Evolutionary conservation across 1,139 yeast genomes (phyloP).

Genomic region (Suhomyces choctaworum): DNA sequence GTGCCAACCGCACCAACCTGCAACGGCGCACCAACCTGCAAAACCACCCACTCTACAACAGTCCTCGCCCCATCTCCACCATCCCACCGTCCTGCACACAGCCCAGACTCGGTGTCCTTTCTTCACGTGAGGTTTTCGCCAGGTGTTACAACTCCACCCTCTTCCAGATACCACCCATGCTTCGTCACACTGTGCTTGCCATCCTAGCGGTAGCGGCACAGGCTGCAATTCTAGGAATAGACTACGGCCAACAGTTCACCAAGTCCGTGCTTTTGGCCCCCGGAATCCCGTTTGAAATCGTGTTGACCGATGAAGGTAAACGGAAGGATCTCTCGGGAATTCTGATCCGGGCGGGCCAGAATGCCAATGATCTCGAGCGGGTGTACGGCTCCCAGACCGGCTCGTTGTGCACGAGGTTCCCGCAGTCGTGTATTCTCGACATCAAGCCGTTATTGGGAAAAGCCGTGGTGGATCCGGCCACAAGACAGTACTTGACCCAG

Average conservation of each 20-base stretch:
- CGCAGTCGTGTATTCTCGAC: slow-evolving; percentile 66
- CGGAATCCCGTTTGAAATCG: slow-evolving; percentile 81
- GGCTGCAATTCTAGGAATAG: slow-evolving; percentile 81
- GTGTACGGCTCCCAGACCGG: slow-evolving; percentile 77
- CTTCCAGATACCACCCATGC: slow-evolving; percentile 5
- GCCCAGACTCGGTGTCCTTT: no score
- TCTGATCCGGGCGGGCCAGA: slow-evolving; percentile 50
- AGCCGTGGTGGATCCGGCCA: slow-evolving; percentile 47
- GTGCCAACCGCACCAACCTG: no score
- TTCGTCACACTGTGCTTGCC: slow-evolving; percentile 9
- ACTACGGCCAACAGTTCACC: slow-evolving; percentile 84
- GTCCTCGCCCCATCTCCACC: no score
- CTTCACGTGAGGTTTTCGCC: slow-evolving; percentile 3
- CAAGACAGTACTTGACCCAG: slow-evolving; percentile 43
- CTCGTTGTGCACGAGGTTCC: slow-evolving; percentile 70
- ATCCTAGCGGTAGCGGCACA: slow-evolving; percentile 17
- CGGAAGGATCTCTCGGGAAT: slow-evolving; percentile 85
- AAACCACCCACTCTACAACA: no score
- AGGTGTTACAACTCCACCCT: slow-evolving; percentile 5
- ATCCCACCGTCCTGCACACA: no score
- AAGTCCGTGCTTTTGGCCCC: slow-evolving; percentile 92
- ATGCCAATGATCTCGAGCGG: slow-evolving; percentile 58
- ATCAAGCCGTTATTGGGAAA: slow-evolving; percentile 74
- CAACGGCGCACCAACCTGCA: no score
- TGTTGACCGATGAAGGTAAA: slow-evolving; percentile 86